Evolutionary conservation across 1,284 basidiomycete genomes (phyloP).

Genomic region (Ganoderma lucidum): DNA sequence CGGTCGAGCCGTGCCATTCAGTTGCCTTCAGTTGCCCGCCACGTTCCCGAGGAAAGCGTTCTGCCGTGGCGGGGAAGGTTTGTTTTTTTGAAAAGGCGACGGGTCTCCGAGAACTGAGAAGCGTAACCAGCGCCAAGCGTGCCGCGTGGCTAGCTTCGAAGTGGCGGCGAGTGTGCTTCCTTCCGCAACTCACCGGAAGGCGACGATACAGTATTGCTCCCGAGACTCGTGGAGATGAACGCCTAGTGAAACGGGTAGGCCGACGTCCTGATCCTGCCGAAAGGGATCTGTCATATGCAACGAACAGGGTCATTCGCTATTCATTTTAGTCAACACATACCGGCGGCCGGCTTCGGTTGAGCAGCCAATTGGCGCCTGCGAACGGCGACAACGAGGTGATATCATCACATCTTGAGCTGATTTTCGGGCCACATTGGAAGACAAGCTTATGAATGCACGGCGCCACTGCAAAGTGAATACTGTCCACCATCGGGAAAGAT

Average conservation of each 20-base stretch:
- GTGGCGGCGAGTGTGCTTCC: not conserved
- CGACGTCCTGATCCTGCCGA: not conserved
- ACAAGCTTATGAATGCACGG: not conserved
- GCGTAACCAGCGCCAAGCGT: not conserved
- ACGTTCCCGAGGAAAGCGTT: constrained; percentile 11
- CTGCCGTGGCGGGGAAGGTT: not conserved
- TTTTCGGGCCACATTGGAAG: not conserved
- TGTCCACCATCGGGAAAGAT: not conserved
- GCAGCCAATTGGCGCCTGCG: not conserved
- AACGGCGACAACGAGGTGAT: constrained; percentile 2
- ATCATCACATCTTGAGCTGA: not conserved
- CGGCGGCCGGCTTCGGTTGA: not conserved
- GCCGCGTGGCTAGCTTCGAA: constrained; percentile 11
- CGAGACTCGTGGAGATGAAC: not conserved
- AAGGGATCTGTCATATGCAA: not conserved
- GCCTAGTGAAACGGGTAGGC: not conserved
- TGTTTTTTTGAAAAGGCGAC: not conserved
- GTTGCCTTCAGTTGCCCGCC: not conserved
- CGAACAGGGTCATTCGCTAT: not conserved
- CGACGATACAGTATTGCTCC: not conserved
- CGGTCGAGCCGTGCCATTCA: not conserved
- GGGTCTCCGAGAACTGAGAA: not conserved
- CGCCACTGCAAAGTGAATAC: not conserved
- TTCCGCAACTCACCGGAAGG: not conserved
- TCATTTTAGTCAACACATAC: not conserved